These are phyloP conservation scores for Neonectria sp. DNA, from an alignment of 2,329 filamentous ascomycete species.

Conservation along the genomic window DNA sequence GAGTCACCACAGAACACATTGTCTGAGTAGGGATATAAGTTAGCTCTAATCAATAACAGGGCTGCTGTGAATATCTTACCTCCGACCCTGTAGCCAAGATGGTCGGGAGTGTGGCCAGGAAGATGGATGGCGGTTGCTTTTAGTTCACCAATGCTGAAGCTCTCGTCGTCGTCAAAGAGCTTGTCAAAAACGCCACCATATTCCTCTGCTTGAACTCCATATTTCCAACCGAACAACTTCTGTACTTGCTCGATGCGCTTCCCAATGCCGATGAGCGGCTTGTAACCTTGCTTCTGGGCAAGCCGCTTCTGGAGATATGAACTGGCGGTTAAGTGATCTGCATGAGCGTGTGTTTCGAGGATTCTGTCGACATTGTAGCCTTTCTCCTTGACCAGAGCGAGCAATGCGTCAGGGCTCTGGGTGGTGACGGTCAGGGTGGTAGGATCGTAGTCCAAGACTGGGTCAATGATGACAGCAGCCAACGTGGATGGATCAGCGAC, in stretches of 20 bases:
- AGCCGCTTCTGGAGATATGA: constrained; percentile 69
- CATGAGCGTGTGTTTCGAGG: constrained; percentile 75
- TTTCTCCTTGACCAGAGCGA: constrained; percentile 59
- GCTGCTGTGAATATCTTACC: constrained; percentile 40
- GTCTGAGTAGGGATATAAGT: constrained; percentile 38
- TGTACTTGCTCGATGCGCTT: constrained; percentile 68
- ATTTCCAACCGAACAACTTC: constrained; percentile 62
- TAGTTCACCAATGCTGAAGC: constrained; percentile 65
- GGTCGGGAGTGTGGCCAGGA: constrained; percentile 74
- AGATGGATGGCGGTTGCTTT: constrained; percentile 65
- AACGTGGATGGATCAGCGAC: constrained; percentile 67
- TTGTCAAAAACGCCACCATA: constrained; percentile 65
- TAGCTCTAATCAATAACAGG: neutral
- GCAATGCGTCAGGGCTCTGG: constrained; percentile 65
- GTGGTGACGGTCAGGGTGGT: constrained; percentile 61
- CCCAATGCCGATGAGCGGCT: constrained; percentile 68
- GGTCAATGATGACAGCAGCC: constrained; percentile 71
- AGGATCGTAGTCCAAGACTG: constrained; percentile 72
- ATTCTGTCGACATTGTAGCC: constrained; percentile 66
- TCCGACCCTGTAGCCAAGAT: constrained; percentile 71
- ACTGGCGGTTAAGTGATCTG: constrained; percentile 73
- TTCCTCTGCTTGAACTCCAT: constrained; percentile 61
- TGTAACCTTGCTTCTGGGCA: constrained; percentile 48
- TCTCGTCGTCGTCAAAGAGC: constrained; percentile 68
- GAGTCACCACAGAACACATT: constrained; percentile 69